Conservation (phyloP, 2,329 filamentous ascomycete genomes). For the Exophiala lecanii-corni region DNA sequence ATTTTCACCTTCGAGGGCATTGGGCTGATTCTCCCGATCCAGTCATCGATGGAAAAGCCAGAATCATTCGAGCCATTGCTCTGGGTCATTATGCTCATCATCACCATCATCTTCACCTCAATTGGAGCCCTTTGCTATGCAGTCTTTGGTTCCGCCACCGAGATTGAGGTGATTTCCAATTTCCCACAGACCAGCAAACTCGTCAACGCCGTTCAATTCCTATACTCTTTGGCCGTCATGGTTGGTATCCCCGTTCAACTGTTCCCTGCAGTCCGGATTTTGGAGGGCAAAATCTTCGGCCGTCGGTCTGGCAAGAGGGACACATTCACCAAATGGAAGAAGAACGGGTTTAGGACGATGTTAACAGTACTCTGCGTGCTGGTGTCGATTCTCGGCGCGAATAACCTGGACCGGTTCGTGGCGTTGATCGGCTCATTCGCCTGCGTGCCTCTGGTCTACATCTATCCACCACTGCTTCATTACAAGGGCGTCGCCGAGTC, state of each 20-base stretch:
- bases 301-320: slow-evolving; percentile 63
- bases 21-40: slow-evolving; percentile 70
- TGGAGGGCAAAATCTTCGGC: slow-evolving; percentile 65
- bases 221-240: slow-evolving; percentile 70
- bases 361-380: slow-evolving; percentile 57
- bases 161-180: slow-evolving; percentile 72
- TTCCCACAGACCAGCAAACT: slow-evolving; percentile 65
- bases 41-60: slow-evolving; percentile 68
- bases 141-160: slow-evolving; percentile 64
- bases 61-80: slow-evolving; percentile 63
- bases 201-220: slow-evolving; percentile 71
- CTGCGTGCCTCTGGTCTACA: slow-evolving; percentile 71
- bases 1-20: slow-evolving; percentile 79
- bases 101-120: slow-evolving; percentile 67
- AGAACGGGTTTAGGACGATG: slow-evolving; percentile 60
- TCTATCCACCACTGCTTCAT: slow-evolving; percentile 69
- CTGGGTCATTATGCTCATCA: slow-evolving; percentile 65
- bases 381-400: slow-evolving; percentile 60
- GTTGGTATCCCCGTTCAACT: slow-evolving; percentile 70
- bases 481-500: slow-evolving; percentile 61
- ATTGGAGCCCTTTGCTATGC: slow-evolving; percentile 70
- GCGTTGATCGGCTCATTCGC: slow-evolving; percentile 69
- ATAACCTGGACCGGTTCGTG: slow-evolving; percentile 69
- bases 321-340: slow-evolving; percentile 66
- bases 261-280: slow-evolving; percentile 67